Conservation (phyloP, 2,329 filamentous ascomycete species). For the Microdochium bolleyi region DNA sequence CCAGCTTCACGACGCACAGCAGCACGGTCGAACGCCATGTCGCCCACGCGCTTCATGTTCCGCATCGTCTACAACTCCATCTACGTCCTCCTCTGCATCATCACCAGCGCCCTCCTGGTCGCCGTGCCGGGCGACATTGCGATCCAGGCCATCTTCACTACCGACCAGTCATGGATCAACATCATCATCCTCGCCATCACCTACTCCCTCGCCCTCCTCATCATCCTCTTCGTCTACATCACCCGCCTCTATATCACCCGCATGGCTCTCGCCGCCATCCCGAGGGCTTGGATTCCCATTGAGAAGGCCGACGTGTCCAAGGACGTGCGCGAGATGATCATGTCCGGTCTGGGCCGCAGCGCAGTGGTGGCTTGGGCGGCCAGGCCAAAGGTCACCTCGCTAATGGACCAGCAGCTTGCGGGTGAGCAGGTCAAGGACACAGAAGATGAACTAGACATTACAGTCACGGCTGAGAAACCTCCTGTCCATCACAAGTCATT, state of each 20-base stretch:
- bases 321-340: slow-evolving; percentile 68
- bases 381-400: slow-evolving; percentile 51
- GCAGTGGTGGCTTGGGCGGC: slow-evolving; percentile 75
- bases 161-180: slow-evolving; percentile 57
- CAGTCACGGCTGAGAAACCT: neutral
- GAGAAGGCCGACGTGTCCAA: slow-evolving; percentile 76
- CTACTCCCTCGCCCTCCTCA: slow-evolving; percentile 64
- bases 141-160: slow-evolving; percentile 61
- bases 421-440: slow-evolving; percentile 1
- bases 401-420: slow-evolving; percentile 11
- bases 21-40: neutral
- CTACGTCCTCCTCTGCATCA: slow-evolving; percentile 68
- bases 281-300: slow-evolving; percentile 78
- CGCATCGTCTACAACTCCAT: slow-evolving; percentile 73
- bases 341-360: slow-evolving; percentile 64
- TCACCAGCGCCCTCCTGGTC: slow-evolving; percentile 66
- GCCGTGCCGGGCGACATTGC: slow-evolving; percentile 76
- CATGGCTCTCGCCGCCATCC: slow-evolving; percentile 71
- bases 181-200: slow-evolving; percentile 72
- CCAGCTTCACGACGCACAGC: neutral
- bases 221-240: slow-evolving; percentile 71
- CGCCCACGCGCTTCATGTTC: slow-evolving; percentile 49
- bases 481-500: neutral
- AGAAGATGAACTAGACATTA: slow-evolving; percentile 4
- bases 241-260: slow-evolving; percentile 82